Evolutionary conservation across 306 rosid species (phyloP).

Genomic region (Quercus suber): DNA sequence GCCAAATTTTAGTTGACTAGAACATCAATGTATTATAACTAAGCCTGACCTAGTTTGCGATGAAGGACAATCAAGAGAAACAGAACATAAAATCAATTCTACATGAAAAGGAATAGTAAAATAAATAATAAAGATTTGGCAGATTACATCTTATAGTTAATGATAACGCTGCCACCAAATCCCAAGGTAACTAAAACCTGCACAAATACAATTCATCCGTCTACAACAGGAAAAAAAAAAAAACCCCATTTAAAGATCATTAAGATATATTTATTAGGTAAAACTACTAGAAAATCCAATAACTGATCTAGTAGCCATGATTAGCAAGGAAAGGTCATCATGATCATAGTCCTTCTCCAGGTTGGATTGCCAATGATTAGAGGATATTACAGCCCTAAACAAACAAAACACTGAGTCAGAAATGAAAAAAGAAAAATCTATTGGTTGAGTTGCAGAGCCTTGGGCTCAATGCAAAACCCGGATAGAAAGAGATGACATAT

Average conservation of each 20-base stretch:
- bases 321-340: neutral
- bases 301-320: neutral
- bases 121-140: neutral
- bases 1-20: neutral
- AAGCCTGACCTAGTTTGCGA: neutral
- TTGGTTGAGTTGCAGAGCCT: no score
- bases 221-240: neutral
- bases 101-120: neutral
- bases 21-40: neutral
- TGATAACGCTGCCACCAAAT: neutral
- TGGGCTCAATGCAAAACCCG: neutral
- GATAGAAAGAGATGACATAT: neutral
- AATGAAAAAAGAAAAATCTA: slow-evolving; percentile 1
- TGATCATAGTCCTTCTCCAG: slow-evolving; percentile 18
- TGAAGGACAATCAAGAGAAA: neutral
- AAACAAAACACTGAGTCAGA: slow-evolving; percentile 39
- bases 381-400: slow-evolving; percentile 44
- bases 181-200: neutral
- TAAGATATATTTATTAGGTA: neutral
- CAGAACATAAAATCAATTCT: neutral
- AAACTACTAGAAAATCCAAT: neutral
- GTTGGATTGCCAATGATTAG: slow-evolving; percentile 26
- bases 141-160: neutral
- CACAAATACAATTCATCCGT: neutral
- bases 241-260: neutral